phyloP scores from a whole-genome alignment of 371 early-diverging fungal species.

The Nematocida sp. region DNA sequence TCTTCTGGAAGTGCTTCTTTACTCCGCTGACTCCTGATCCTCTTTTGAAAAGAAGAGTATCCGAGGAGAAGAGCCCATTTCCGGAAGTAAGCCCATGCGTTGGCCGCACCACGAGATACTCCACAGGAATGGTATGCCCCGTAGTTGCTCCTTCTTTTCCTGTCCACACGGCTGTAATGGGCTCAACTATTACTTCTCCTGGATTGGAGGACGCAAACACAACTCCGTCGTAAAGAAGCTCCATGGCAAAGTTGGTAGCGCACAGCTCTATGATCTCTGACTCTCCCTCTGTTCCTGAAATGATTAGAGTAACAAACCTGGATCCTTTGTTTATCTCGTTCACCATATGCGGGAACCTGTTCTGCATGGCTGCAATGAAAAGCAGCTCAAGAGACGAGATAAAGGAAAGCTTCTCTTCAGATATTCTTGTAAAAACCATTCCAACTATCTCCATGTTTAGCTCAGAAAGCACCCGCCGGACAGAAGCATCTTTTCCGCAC shows the following conservation, averaged over 20 bases:
- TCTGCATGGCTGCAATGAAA: slow-evolving; percentile 82
- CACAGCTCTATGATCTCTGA: slow-evolving; percentile 82
- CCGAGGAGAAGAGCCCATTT: slow-evolving; percentile 19
- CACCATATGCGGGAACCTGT: slow-evolving; percentile 69
- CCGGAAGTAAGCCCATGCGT: slow-evolving; percentile 46
- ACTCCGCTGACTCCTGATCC: slow-evolving; percentile 36
- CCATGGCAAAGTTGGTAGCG: slow-evolving; percentile 80
- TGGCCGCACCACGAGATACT: slow-evolving; percentile 52
- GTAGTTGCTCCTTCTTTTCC: slow-evolving; percentile 39
- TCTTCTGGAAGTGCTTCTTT: slow-evolving; percentile 54
- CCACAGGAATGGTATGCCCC: slow-evolving; percentile 31
- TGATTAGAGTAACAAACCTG: slow-evolving; percentile 55
- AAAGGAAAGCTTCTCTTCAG: slow-evolving; percentile 82
- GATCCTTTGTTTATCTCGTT: slow-evolving; percentile 66
- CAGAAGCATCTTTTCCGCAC: neutral
- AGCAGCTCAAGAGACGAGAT: slow-evolving; percentile 81
- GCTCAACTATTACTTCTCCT: slow-evolving; percentile 22
- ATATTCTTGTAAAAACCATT: slow-evolving; percentile 85
- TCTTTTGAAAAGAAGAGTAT: slow-evolving; percentile 5
- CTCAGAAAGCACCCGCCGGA: slow-evolving; percentile 70
- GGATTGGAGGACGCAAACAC: slow-evolving; percentile 71
- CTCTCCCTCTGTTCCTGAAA: slow-evolving; percentile 69
- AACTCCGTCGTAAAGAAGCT: slow-evolving; percentile 81
- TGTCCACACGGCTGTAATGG: slow-evolving; percentile 44
- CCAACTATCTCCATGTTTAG: slow-evolving; percentile 74